These are phyloP conservation scores for Phalaenopsis aphrodite DNA, from an alignment of 106 monocot genomes.

Conservation along the genomic window DNA sequence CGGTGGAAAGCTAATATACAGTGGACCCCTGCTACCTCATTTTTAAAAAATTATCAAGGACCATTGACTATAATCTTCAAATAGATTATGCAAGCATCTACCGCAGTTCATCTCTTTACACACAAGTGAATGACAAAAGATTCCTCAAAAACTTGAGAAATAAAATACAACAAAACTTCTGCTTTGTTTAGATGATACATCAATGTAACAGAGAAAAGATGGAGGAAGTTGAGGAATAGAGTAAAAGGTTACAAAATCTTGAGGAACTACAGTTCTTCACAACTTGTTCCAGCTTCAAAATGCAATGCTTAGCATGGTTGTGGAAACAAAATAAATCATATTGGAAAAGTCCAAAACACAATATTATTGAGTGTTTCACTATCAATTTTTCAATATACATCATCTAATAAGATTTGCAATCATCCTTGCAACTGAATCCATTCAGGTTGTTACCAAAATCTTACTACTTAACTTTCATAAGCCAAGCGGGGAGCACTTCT, in stretches of 20 bases:
- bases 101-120: constrained; percentile 26
- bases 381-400: constrained; percentile 9
- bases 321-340: constrained; percentile 60
- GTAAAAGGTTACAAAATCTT: constrained; percentile 10
- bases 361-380: constrained; percentile 39
- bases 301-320: constrained; percentile 43
- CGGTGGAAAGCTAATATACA: constrained; percentile 76
- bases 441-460: too few species aligned
- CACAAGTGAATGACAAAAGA: constrained; percentile 13
- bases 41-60: constrained; percentile 42
- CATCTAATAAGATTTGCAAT: too few species aligned
- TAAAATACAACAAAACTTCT: constrained; percentile 2
- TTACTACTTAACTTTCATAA: too few species aligned
- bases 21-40: constrained; percentile 49
- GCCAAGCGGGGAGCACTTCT: too few species aligned
- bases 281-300: constrained; percentile 23
- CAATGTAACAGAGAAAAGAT: constrained; percentile 37
- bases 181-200: not conserved
- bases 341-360: constrained; percentile 73
- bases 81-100: constrained; percentile 48
- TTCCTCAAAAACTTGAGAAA: not conserved
- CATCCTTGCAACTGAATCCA: too few species aligned
- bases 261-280: constrained; percentile 34
- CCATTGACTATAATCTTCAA: constrained; percentile 31
- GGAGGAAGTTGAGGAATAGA: constrained; percentile 33